phyloP scores from a whole-genome alignment of 148 eudicot genomes.

The Silene latifolia region DNA sequence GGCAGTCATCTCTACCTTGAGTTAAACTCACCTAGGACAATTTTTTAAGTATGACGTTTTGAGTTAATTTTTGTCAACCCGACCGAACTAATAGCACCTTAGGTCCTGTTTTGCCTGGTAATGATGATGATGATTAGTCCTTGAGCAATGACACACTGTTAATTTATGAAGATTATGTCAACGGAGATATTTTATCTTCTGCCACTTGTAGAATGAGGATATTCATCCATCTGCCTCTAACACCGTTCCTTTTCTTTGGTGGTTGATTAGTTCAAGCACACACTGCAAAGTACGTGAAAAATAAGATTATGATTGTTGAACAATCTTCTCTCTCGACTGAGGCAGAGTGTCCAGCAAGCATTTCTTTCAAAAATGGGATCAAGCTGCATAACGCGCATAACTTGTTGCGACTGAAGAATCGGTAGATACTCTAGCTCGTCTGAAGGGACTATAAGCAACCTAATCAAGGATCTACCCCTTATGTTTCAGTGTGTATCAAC shows the following conservation, averaged over 20 bases:
- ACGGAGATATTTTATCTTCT: not conserved
- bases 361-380: constrained; percentile 64
- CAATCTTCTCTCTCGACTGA: constrained; percentile 18
- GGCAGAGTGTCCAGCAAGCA: constrained; percentile 44
- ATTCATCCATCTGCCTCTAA: not conserved
- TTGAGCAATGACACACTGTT: too few species aligned
- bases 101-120: too few species aligned
- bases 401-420: constrained; percentile 35
- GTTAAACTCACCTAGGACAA: too few species aligned
- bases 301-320: constrained; percentile 31
- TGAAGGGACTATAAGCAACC: too few species aligned
- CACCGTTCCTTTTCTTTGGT: constrained; percentile 11
- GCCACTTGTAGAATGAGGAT: not conserved
- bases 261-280: constrained; percentile 60
- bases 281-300: constrained; percentile 51
- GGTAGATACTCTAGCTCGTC: constrained; percentile 19
- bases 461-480: too few species aligned
- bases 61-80: too few species aligned
- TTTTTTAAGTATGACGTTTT: too few species aligned
- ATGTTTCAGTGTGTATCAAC: too few species aligned
- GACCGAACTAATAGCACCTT: too few species aligned
- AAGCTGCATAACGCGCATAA: constrained; percentile 54
- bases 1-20: too few species aligned
- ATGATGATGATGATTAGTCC: too few species aligned
- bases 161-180: not conserved